Conservation (phyloP, 2,329 filamentous ascomycete genomes). For the Nemania sp. region DNA sequence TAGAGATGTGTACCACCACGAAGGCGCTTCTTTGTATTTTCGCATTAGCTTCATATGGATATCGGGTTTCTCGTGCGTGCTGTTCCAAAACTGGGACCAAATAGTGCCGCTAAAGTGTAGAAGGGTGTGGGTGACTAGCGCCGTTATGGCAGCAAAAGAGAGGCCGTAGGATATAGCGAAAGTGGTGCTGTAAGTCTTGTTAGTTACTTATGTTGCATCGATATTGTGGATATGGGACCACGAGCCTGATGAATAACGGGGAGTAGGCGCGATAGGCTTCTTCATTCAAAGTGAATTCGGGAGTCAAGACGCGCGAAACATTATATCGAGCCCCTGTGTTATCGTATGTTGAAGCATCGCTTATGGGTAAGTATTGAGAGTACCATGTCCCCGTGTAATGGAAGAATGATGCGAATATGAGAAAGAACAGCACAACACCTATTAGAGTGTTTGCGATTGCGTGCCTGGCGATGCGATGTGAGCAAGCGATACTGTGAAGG, state of each 20-base stretch:
- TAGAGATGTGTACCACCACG: slow-evolving; percentile 66
- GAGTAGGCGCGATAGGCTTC: slow-evolving; percentile 69
- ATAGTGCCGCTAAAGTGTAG: slow-evolving; percentile 71
- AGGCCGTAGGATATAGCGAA: slow-evolving; percentile 73
- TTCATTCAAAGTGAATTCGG: slow-evolving; percentile 65
- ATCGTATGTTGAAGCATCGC: slow-evolving; percentile 71
- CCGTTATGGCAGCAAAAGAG: slow-evolving; percentile 72
- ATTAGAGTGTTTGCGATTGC: slow-evolving; percentile 75
- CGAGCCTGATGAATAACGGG: slow-evolving; percentile 64
- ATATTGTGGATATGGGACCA: not conserved
- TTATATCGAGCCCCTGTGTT: slow-evolving; percentile 70
- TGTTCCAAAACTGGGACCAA: slow-evolving; percentile 64
- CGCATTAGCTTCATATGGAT: slow-evolving; percentile 67
- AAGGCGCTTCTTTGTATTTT: slow-evolving; percentile 65
- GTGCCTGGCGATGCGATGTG: slow-evolving; percentile 52
- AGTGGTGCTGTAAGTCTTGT: slow-evolving; percentile 58
- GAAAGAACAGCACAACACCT: slow-evolving; percentile 68
- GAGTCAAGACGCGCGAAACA: slow-evolving; percentile 64
- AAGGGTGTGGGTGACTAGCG: slow-evolving; percentile 69
- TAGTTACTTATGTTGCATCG: slow-evolving; percentile 11
- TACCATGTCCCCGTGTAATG: slow-evolving; percentile 72
- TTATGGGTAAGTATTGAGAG: slow-evolving; percentile 68
- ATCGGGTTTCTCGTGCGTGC: slow-evolving; percentile 63
- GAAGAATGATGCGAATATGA: slow-evolving; percentile 61
- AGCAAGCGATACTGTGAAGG: not conserved